Percentiles rank a stretch among this genome's conserved stretches.
These are phyloP conservation scores for Hemisphaericaspora xylanilytica DNA, from an alignment of 1,139 yeast genomes.

Conservation along the genomic window DNA sequence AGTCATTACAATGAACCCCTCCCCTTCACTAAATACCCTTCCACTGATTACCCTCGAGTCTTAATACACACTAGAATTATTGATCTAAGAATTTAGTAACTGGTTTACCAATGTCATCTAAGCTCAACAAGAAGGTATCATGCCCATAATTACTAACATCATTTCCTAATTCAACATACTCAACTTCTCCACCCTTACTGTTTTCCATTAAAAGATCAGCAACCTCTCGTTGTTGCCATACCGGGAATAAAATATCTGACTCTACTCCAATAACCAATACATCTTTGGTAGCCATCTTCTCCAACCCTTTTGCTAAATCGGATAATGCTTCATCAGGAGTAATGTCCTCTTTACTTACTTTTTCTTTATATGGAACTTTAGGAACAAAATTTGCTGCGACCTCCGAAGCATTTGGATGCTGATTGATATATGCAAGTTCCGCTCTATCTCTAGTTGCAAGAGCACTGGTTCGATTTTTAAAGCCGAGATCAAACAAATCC, in stretches of 20 bases:
- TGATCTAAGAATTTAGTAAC: constrained; percentile 54
- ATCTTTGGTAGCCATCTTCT: constrained; percentile 59
- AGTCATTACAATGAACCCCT: constrained; percentile 1
- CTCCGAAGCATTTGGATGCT: constrained; percentile 2
- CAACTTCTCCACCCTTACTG: constrained; percentile 33
- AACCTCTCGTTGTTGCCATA: constrained; percentile 90
- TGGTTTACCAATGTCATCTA: constrained; percentile 78
- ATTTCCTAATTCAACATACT: constrained; percentile 71
- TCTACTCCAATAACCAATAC: constrained; percentile 85
- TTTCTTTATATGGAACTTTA: constrained; percentile 54
- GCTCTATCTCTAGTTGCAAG: constrained; percentile 36
- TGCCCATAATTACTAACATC: constrained; percentile 83
- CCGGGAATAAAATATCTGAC: constrained; percentile 87
- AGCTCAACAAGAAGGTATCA: constrained; percentile 79
- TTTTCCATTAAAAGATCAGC: constrained; percentile 52
- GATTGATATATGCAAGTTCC: constrained; percentile 22
- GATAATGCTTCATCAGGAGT: constrained; percentile 53
- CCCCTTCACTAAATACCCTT: no score
- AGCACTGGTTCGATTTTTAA: constrained; percentile 44
- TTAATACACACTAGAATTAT: no score
- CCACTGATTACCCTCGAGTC: no score
- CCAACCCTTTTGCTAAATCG: constrained; percentile 68
- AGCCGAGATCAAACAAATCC: constrained; percentile 89
- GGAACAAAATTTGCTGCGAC: constrained; percentile 37
- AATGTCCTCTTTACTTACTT: constrained; percentile 29